Base-by-base conservation (phyloP, 495 filamentous ascomycete genomes). In the Aspergillus carlsbadensis region DNA sequence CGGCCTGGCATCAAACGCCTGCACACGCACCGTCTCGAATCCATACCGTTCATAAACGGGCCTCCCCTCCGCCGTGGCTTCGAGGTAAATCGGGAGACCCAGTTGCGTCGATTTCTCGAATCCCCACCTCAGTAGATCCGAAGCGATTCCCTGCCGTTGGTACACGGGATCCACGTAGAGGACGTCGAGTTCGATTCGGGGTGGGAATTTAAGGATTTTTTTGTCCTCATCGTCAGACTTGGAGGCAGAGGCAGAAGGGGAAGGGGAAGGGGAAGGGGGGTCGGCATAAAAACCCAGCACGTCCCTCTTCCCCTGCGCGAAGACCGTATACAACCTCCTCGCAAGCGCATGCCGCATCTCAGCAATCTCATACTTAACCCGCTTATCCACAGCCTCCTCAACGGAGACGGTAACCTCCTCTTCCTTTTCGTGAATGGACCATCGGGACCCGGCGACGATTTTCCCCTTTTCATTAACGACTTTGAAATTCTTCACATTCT, bases 11-110 rank as follows among this genome's bases (percentile, higher is more conserved):
- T 76, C 72, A 34, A 79, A 43, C 5, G 33, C 37, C 10, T 76
- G 33, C 24, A 69, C 68, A 24, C 80, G 75, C 6, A 78, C 51
- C 7, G 66, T 57, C 57, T 73, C 60, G 67, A 80, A 86, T 6
- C 84, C 84, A 58, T 74, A 63, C 55, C 75, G 77, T 45, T 75
- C 51, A 69, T 86, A 87, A n/a, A 87, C 31, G 6, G 69, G 65
- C 34, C 70, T 68, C 8, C 83, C 83, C 5, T 67, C 71, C 6
- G 70, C 75, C 22, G 81, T 81, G 0, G 80, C 78, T 51, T 84
- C 81, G 5, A 86, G 60, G 66, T 79, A 86, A 8, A 78, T 64
- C 43, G 74, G 72, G 17, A 69, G 58, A 0, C 73, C 71, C 14
- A 65, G 70, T 18, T 66, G 64, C 65, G 85, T 83, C 5, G 80